Evolutionary conservation across 108 stramenopile species (phyloP), one percentile per base, ranked within the genome.

Genomic region (Conticribra weissflogii): DNA sequence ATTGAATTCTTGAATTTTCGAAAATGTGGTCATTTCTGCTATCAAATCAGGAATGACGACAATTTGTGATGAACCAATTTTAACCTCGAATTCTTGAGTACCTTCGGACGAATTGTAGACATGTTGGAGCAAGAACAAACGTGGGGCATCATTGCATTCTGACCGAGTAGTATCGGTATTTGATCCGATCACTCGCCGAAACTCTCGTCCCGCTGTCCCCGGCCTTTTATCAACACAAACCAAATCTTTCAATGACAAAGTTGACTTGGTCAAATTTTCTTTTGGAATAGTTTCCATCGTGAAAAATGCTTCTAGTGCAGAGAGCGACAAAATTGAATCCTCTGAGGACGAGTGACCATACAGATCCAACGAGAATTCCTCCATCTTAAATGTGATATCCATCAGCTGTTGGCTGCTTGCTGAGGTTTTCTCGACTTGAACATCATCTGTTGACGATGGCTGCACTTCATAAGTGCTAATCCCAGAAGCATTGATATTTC

Each of bases 41-140:
- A 94, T 77, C 16, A 81, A 71, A 81, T 92, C 90, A 1, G 93
- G 93, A 55, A 94, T 67, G 15, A 91, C 64, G 22, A 92, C 83
- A 24, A 94, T 50, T 66, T 86, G 82, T 3, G 90, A 91, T 9
- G 90, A 90, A 14, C 93, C 93, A 31, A 94, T 76, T 17, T 62
- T 80, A 0, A 94, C 63, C 29, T 82, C 78, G 18, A 90, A 70
- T 2, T 73, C 58, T 44, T 59, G 54, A 31, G 79, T 59, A 14
- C 74, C 79, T 48, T 63, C 81, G 19, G 69, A n/a, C n/a, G n/a
- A n/a, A n/a, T n/a, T n/a, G n/a, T n/a, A n/a, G n/a, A n/a, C n/a
- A n/a, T n/a, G n/a, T n/a, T n/a, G n/a, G n/a, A n/a, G n/a, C n/a
- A n/a, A n/a, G n/a, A n/a, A n/a, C n/a, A n/a, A n/a, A n/a, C n/a